A percentile compares a stretch with the other conserved stretches of the same genome.
Evolutionary conservation across 2,329 filamentous ascomycete species (phyloP).

Genomic region (Colletotrichum sansevieriae): DNA sequence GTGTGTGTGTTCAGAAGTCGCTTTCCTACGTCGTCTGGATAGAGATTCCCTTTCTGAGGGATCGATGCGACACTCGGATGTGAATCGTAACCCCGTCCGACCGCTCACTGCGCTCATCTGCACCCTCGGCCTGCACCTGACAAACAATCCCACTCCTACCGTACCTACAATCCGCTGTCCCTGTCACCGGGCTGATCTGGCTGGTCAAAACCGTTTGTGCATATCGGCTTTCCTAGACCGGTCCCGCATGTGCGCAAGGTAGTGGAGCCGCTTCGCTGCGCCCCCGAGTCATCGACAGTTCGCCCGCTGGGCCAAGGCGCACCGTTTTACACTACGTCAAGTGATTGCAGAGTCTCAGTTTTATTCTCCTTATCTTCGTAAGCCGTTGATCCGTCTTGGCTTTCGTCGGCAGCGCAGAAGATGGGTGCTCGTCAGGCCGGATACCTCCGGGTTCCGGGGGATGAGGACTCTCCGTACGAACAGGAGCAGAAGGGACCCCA

Average conservation of each 20-base stretch:
- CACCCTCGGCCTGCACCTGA: not conserved
- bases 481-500: constrained; percentile 11
- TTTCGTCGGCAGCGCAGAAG: not conserved
- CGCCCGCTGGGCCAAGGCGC: not conserved
- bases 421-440: constrained; percentile 37
- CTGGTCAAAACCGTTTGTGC: constrained; percentile 8
- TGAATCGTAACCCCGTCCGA: constrained; percentile 32
- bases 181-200: constrained; percentile 17
- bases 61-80: constrained; percentile 20
- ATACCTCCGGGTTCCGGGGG: constrained; percentile 38
- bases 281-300: constrained; percentile 12
- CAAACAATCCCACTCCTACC: not conserved
- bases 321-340: not conserved
- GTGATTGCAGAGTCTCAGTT: not conserved
- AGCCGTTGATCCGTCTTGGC: constrained; percentile 19
- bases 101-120: not conserved
- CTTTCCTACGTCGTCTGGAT: not conserved
- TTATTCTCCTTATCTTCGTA: constrained; percentile 1
- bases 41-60: constrained; percentile 1
- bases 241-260: not conserved
- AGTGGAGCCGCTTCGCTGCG: constrained; percentile 4
- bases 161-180: not conserved
- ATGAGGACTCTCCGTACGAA: constrained; percentile 20
- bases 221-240: constrained; percentile 7
- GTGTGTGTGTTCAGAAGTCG: not conserved